Conservation (phyloP, 495 filamentous ascomycete species). For the Copromyces sp. region DNA sequence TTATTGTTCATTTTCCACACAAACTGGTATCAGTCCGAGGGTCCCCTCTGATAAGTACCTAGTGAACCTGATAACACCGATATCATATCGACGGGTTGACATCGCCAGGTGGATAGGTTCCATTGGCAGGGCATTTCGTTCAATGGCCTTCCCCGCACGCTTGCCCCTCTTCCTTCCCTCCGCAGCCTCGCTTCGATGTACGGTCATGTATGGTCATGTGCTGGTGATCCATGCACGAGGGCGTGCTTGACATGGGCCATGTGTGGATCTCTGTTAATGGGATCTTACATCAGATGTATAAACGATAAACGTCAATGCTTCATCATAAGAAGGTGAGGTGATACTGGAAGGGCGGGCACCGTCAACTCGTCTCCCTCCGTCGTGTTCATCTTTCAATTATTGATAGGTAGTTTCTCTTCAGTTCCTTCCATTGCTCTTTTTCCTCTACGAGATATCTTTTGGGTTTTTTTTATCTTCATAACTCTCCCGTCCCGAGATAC, state of each 20-base stretch:
- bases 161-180: not conserved
- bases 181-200: not conserved
- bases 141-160: not conserved
- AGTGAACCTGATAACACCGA: not conserved
- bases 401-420: too few species aligned
- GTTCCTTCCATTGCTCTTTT: too few species aligned
- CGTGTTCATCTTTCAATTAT: not conserved
- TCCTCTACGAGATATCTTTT: too few species aligned
- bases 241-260: not conserved
- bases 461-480: too few species aligned
- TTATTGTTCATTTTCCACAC: not conserved
- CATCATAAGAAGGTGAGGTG: not conserved
- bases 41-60: not conserved
- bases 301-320: not conserved
- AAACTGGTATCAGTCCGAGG: not conserved
- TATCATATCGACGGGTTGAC: not conserved
- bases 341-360: too few species aligned
- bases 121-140: too few species aligned
- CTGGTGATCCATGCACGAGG: not conserved
- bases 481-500: too few species aligned
- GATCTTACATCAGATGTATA: not conserved
- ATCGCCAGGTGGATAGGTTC: too few species aligned
- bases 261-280: not conserved
- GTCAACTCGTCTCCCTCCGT: not conserved
- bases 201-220: not conserved